Base-by-base conservation (phyloP, 192 early-diverging fungal genomes). In the Rhizoclosmatium globosum region DNA sequence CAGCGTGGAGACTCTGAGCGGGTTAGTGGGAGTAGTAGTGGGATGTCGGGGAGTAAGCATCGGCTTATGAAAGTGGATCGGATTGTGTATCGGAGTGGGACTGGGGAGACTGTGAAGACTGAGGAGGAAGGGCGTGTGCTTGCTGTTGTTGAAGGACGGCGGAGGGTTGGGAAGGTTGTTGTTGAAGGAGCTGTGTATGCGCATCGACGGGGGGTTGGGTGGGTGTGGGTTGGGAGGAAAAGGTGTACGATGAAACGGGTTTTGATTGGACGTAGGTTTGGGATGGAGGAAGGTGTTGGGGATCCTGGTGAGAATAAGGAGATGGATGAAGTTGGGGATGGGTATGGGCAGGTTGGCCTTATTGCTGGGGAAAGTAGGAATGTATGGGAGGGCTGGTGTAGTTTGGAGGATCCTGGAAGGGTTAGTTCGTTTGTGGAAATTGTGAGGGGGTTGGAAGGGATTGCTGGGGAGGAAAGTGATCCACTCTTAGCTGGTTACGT, bases 111-210 rank as follows among this genome's bases (percentile, higher is more conserved):
- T 11, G 13, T 17, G 60, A 21, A 13, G 9, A 53, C 9, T 13
- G 50, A 53, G 6, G 6, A 7, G 17, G 50, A 53, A 53, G 19
- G 21, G 67, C 7, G 67, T 42, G 13, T 64, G 13, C 4, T 7
- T 6, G 38, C 9, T 31, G 60, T 64, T 64, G 62, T 31, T 42
- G n/a, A 9, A 15, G 64, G 46, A 2, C 2, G 38, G 43, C 56
- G 60, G 44, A 59, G 38, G 61, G 6, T 44, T 2, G 62, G 46
- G 64, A 76, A 76, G 50, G 74, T 76, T 4, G 48, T 76, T 67
- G 74, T 76, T 21, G 74, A 76, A 56, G 74, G 74, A n/a, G 74
- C 64, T 47, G 74, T 76, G n/a, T 76, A 76, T 76, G 74, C 74
- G 15, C 66, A 50, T 53, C 74, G 74, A 39, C 3, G 11, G 17